Base-by-base conservation (phyloP, 345 rosid genomes). In the Ailanthus altissimus region DNA sequence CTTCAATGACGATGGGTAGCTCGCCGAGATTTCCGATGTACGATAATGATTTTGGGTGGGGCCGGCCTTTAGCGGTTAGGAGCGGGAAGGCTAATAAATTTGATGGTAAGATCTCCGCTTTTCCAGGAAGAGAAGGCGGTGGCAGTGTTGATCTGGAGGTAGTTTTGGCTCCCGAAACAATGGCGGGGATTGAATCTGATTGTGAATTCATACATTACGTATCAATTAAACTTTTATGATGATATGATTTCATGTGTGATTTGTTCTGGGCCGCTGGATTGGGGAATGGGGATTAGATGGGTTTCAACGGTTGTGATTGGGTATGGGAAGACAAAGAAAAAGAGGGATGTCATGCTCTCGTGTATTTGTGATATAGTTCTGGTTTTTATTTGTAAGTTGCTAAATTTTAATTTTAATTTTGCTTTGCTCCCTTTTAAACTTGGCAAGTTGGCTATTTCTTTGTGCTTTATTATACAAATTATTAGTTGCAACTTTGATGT, bases 41-140 rank as follows among this genome's bases (percentile, higher is more conserved):
- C 77, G 98, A 96, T 54, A 93, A 92, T 32, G 97, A 96, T 77
- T 96, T 93, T 49, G 97, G 99, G 26, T 96, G 98, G 99, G 99
- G 99, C 6, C 82, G 85, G 74, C 99, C 99, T 0, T 42, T 93
- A 86, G 99, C 97, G 0, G 84, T 96, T 0, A 82, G 98, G 83
- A 93, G 99, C 72, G 99, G 99, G 0, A 75, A 83, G 70, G 90
- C 97, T 4, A 96, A 96, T 70, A 96, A 96, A 59, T 96, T 96
- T 9, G 99, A 96, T 74, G 99, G 99, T 21, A 96, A 96, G 89
- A 93, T 96, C 70, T 96, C 97, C 25, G 99, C 98, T 18, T 96
- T 93, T 75, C 99, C 99, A 0, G 99, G 99, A 53, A 78, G 91
- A 42, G 94, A 85, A 32, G 97, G 97, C 2, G 86, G 87, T 38